Percentiles rank a stretch among this genome's conserved stretches.
These are phyloP conservation scores for Monsonia emarginata DNA, from an alignment of 441 rosid species.

Conservation along the genomic window DNA sequence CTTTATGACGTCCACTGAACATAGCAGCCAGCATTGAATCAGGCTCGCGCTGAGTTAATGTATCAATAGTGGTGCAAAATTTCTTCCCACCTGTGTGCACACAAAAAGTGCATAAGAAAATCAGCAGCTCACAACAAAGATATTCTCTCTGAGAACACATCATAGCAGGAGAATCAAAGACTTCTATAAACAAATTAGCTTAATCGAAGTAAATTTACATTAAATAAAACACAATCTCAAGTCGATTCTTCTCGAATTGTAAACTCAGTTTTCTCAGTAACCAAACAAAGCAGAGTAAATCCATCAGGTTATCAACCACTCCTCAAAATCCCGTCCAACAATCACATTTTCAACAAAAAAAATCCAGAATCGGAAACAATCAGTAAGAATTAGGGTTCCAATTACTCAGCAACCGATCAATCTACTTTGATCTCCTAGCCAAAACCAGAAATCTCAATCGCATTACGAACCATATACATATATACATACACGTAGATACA, in stretches of 20 bases:
- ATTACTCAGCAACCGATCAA: conserved; percentile 1
- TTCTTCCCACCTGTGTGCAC: conserved; percentile 58
- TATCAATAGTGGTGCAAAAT: conserved; percentile 66
- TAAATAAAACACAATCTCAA: not conserved
- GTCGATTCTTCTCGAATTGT: not conserved
- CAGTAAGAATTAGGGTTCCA: conserved; percentile 1
- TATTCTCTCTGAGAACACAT: not conserved
- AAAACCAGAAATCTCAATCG: not conserved
- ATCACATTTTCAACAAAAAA: not conserved
- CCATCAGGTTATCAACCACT: not conserved
- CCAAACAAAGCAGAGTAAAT: conserved; percentile 1
- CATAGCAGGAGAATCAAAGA: not conserved
- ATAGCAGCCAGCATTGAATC: conserved; percentile 91
- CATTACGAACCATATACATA: not conserved
- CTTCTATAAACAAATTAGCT: not conserved
- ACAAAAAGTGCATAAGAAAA: not conserved
- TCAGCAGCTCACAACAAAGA: not conserved
- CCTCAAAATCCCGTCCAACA: not conserved
- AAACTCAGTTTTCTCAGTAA: not conserved
- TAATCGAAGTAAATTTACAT: not conserved
- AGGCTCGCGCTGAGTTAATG: conserved; percentile 77
- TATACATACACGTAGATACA: not conserved
- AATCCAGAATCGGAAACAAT: not conserved
- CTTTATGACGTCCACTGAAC: conserved; percentile 77
- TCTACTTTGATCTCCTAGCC: not conserved